Evolutionary conservation across 306 rosid species (phyloP), one percentile per base, ranked within the genome.

Genomic region (Medicago ruthenica): DNA sequence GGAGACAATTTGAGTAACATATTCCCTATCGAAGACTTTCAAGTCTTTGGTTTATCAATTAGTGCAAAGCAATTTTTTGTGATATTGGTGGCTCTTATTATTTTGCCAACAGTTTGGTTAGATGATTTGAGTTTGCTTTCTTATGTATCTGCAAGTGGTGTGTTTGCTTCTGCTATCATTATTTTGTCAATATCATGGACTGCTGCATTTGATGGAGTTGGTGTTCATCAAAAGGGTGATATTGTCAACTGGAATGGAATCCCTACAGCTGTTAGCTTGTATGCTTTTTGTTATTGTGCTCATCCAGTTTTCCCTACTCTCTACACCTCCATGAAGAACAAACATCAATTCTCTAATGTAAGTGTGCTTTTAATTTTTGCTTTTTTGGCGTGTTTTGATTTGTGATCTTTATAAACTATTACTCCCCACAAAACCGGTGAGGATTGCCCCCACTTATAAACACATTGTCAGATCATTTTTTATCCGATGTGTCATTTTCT

Each of bases 231-330:
- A n/a, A 62, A 76, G 71, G 95, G 96, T 2, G 71, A 62, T 18
- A 75, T 83, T 8, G 0, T 92, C 8, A 80, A 84, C 34, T 90
- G 84, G 95, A 80, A 50, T 42, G 98, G 97, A 0, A 70, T 88
- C 47, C 96, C 95, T 2, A 90, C 87, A 1, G 76, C 95, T 14
- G 65, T 90, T 57, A 88, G 93, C 83, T 86, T 94, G 63, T 91
- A 77, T 57, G 90, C 96, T 21, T 94, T 94, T 20, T 94, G 96
- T 80, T 92, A 87, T 12, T 92, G 97, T 69, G 96, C 96, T 0
- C 98, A 94, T 79, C 96, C 97, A 0, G 93, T 92, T 57, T 94
- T 92, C 59, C 98, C 97, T 10, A 87, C 93, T 13, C 72, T 94
- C 27, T 90, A 90, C 82, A 90, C 82, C 41, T 92, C 98, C 13